Conservation (phyloP, 2,329 filamentous ascomycete species). For the Fusarium sublunatum region DNA sequence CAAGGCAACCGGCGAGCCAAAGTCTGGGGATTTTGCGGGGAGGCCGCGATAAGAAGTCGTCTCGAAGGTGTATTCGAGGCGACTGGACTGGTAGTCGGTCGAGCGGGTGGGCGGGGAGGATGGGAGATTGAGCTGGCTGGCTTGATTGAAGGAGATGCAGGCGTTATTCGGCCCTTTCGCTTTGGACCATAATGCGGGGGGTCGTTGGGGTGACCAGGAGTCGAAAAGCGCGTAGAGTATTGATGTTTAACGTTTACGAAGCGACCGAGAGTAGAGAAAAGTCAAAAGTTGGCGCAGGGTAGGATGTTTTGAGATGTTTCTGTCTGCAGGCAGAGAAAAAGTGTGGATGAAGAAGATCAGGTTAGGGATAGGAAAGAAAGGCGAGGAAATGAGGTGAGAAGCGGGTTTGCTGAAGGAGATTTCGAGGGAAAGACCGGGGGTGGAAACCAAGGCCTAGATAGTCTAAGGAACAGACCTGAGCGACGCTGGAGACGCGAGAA, state of each 20-base stretch:
- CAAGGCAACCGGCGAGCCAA: conserved; percentile 32
- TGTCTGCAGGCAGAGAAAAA: conserved; percentile 15
- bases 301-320: conserved; percentile 6
- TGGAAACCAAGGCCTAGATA: conserved; percentile 10
- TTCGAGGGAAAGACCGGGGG: conserved; percentile 37
- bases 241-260: neutral
- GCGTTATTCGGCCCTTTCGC: conserved; percentile 54
- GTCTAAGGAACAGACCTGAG: neutral
- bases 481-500: conserved; percentile 13
- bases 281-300: neutral
- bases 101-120: conserved; percentile 31
- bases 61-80: conserved; percentile 40
- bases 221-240: conserved; percentile 20
- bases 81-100: conserved; percentile 33
- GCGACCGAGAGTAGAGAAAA: neutral
- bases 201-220: conserved; percentile 31
- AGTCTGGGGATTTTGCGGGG: conserved; percentile 50
- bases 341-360: conserved; percentile 34
- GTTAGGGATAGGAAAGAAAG: conserved; percentile 23
- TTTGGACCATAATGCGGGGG: conserved; percentile 51
- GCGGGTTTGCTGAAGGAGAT: conserved; percentile 38
- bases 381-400: conserved; percentile 39
- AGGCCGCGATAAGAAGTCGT: conserved; percentile 33
- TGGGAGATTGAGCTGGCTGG: conserved; percentile 36
- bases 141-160: conserved; percentile 46